A percentile compares a stretch with the other conserved stretches of the same genome.
These are phyloP conservation scores for Daldinia sp. DNA, from an alignment of 2,329 filamentous ascomycete species.

Conservation along the genomic window DNA sequence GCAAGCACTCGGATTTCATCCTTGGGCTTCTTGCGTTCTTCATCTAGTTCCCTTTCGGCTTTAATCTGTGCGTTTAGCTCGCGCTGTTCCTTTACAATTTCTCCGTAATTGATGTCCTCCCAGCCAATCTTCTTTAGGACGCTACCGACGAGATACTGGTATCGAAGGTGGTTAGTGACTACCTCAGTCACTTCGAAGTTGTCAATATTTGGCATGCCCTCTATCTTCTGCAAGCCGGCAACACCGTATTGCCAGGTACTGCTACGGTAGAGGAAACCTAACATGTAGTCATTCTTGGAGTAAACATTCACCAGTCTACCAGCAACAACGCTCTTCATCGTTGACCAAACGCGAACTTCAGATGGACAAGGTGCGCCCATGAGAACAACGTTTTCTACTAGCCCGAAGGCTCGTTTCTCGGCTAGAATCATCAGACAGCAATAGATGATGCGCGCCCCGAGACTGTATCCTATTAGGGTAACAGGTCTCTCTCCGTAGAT, in stretches of 20 bases:
- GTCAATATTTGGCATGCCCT: slow-evolving; percentile 71
- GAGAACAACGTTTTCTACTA: slow-evolving; percentile 83
- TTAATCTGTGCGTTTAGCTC: slow-evolving; percentile 44
- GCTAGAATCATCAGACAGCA: slow-evolving; percentile 80
- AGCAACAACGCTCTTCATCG: slow-evolving; percentile 78
- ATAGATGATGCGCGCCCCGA: slow-evolving; percentile 84
- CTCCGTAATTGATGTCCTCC: slow-evolving; percentile 66
- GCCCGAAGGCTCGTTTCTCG: slow-evolving; percentile 79
- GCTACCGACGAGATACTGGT: slow-evolving; percentile 71
- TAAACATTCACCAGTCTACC: slow-evolving; percentile 92
- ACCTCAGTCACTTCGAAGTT: slow-evolving; percentile 73
- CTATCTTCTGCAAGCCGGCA: slow-evolving; percentile 80
- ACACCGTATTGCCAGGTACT: slow-evolving; percentile 84
- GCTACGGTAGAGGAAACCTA: slow-evolving; percentile 86
- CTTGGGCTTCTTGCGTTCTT: slow-evolving; percentile 16
- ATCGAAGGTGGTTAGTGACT: slow-evolving; percentile 74
- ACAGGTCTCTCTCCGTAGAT: slow-evolving; percentile 84
- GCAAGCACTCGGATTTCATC: neutral
- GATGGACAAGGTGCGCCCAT: slow-evolving; percentile 85
- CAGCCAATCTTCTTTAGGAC: slow-evolving; percentile 74
- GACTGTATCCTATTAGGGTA: slow-evolving; percentile 81
- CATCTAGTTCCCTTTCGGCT: slow-evolving; percentile 31
- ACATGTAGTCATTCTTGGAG: slow-evolving; percentile 85
- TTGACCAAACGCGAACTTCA: slow-evolving; percentile 75
- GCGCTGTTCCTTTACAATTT: slow-evolving; percentile 46